Evolutionary conservation across 148 eudicot species (phyloP), one percentile per base, ranked within the genome.

Genomic region (Persicaria maculosa): DNA sequence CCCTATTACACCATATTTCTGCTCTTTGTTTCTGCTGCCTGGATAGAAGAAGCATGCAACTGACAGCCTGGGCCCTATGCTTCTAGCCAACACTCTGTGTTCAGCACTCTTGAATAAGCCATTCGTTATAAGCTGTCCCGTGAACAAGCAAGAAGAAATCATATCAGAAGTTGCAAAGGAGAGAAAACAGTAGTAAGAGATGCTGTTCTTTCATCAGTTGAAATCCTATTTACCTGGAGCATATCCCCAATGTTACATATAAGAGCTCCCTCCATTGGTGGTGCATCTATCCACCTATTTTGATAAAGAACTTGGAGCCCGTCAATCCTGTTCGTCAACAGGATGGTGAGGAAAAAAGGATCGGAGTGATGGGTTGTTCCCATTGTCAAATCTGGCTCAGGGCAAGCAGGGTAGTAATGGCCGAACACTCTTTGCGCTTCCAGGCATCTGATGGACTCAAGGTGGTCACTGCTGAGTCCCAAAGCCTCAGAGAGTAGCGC

Each of bases 331-430:
- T 84, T 88, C 79, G 91, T 95, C 50, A 84, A 57, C 1, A 93
- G 77, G 54, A 93, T 36, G 0, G 93, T 93, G 14, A 93, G 70
- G 68, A 83, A 82, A 61, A 87, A 81, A 12, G 93, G 87, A 75
- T 93, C 96, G 0, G 96, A 76, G 73, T 90, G 96, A 15, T 72
- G 77, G 1, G 79, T 45, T 50, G 90, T 82, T 58, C 98, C 98
- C 43, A 93, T 20, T 3, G 93, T 81, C 75, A 81, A 68, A 16
- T 90, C 80, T 1, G 98, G 98, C 76, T 93, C 87, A 0, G 97
- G 97, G 69, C 97, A 93, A 58, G 82, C 48, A 4, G 94, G 97
- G 78, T 93, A 93, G 36, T 86, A 93, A 3, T 82, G 92, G n/a
- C 84, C 88, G 0, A 87, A 83, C 25, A 93, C 1, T 69, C 83